Base-by-base conservation (phyloP, 2,329 filamentous ascomycete genomes). In the Huntiella savannae region DNA sequence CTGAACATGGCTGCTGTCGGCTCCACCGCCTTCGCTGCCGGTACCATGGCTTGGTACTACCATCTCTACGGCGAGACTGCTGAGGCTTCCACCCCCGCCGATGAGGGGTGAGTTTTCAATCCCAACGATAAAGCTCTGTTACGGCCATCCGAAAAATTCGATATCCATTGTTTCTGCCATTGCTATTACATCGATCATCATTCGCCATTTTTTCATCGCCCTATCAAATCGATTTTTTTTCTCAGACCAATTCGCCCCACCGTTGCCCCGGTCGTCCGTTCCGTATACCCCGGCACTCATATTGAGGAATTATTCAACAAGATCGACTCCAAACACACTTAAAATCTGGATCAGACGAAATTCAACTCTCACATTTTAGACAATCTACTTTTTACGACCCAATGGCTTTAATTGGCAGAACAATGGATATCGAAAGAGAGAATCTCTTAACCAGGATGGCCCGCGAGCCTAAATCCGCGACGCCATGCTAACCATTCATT, bases 31-130 rank as follows among this genome's bases (percentile, higher is more conserved):
- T 73, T 86, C 60, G 85, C 88, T 58, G 70, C 84, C 65, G 87
- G 86, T 58, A 88, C 88, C 55, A 78, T 88, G 59, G 87, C 84
- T 57, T 96, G 87, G 86, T 96, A 95, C 71, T 93, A 88, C 66
- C 85, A 94, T 67, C 79, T 93, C 57, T 96, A 93, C 66, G 91
- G 87, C 59, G 77, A 83, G 58, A 78, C 82, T 58, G 81, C 83
- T 52, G 76, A 85, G 65, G 91, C 91, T 57, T 82, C 82, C 78
- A 87, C 88, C 57, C 86, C 85, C 53, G 82, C 82, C 60, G 91
- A 98, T 72, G 91, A 98, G 77, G 91, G 91, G 91, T 98, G 73
- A 79, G 88, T 82, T 45, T 41, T 43, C 28, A 17, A 16, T 42
- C 38, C 35, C 33, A 40, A 46, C 22, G 16, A 33, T 17, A 38